Conservation (phyloP, 2,329 filamentous ascomycete genomes). For the Orbilia quercus region DNA sequence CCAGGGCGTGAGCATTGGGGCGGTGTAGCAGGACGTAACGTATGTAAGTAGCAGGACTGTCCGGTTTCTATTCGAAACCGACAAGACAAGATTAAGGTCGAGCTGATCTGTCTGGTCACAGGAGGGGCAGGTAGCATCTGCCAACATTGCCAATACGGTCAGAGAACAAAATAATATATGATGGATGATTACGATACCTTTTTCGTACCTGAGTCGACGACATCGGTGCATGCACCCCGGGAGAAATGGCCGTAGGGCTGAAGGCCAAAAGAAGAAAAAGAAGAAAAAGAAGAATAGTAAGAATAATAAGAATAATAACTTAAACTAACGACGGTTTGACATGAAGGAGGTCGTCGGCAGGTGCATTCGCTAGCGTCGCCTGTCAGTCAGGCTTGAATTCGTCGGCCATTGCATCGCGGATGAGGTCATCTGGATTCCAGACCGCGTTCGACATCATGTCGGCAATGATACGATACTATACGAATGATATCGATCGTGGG, state of each 20-base stretch:
- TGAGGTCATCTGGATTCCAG: conserved; percentile 1
- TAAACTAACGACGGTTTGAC: no score
- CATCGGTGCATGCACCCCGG: background rate
- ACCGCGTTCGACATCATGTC: background rate
- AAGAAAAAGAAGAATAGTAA: no score
- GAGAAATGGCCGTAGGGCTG: conserved; percentile 17
- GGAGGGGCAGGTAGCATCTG: background rate
- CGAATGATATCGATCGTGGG: no score
- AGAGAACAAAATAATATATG: no score
- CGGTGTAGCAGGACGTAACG: no score
- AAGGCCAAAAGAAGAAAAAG: background rate
- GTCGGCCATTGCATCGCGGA: conserved; percentile 5
- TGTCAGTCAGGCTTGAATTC: background rate
- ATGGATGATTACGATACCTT: conserved; percentile 4
- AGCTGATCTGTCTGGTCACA: conserved; percentile 35
- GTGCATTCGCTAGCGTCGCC: conserved; percentile 1
- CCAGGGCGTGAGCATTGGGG: conserved; percentile 34
- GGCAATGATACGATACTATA: no score
- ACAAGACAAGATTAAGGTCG: conserved; percentile 23
- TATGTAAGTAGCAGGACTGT: no score
- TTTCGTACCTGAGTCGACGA: background rate
- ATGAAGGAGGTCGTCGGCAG: no score
- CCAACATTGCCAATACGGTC: no score
- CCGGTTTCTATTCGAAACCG: conserved; percentile 37
- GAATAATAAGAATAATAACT: no score